These are phyloP conservation scores for Umbelopsis vinacea DNA, from an alignment of 192 early-diverging fungal species.

Conservation along the genomic window DNA sequence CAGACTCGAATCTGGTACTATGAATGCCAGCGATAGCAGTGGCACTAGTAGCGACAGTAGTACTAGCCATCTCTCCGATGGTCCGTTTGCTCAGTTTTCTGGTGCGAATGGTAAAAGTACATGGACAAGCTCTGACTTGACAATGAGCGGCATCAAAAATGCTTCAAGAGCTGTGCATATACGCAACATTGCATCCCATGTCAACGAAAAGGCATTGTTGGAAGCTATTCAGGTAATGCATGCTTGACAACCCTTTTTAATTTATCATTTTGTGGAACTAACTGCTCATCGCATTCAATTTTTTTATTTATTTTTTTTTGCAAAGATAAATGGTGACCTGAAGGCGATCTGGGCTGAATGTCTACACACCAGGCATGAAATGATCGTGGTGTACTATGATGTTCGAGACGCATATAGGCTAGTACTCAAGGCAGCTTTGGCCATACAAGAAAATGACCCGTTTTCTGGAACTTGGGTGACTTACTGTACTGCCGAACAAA, in stretches of 20 bases:
- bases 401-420: neutral
- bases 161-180: slow-evolving; percentile 1
- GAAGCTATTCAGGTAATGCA: neutral
- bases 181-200: neutral
- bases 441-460: neutral
- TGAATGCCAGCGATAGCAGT: slow-evolving; percentile 19
- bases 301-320: neutral
- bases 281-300: too few species aligned
- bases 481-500: neutral
- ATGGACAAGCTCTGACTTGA: neutral
- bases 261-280: too few species aligned
- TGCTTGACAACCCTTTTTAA: neutral
- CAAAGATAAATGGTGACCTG: neutral
- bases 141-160: neutral
- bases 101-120: neutral
- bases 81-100: neutral
- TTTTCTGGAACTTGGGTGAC: slow-evolving; percentile 16
- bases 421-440: neutral
- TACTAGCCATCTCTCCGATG: neutral
- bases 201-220: neutral
- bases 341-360: neutral
- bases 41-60: slow-evolving; percentile 10
- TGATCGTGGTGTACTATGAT: neutral
- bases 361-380: neutral
- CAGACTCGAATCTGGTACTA: neutral